Base-by-base conservation (phyloP, 352 stramenopile species). In the Phytophthora cryptogea region DNA sequence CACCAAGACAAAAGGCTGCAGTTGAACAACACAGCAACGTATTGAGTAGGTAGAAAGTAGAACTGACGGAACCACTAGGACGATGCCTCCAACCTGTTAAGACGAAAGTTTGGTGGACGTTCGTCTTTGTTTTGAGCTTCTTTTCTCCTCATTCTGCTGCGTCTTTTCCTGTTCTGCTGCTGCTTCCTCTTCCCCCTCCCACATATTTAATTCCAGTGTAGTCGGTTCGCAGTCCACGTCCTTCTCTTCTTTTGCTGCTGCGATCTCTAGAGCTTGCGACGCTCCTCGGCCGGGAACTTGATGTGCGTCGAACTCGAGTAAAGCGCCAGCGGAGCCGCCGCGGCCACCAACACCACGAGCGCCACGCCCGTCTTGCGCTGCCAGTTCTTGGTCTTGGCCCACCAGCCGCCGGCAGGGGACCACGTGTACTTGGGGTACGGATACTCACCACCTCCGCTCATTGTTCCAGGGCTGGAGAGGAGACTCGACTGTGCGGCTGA, bases 401-500 rank as follows among this genome's bases (percentile, higher is more conserved):
- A 94, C 86, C 86, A 94, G 72, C 86, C 86, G 52, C 86, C 86
- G 33, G 86, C 81, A 5, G 86, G 86, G 55, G 86, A 93, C 86
- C 86, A 94, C 70, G 80, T 91, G 78, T 88, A 82, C 80, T 92
- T 92, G 42, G 86, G 86, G 68, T 91, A 92, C 66, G 83, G 86
- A 78, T 87, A 94, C 71, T 91, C 85, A 68, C 82, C 77, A 32
- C 84, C 78, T 57, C 80, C 86, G 66, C 86, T 83, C 85, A 94
- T 94, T 61, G 35, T 49, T 16, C 30, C 30, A 42, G 35, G 32
- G 43, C 54, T 47, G 20, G 20, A 23, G 2, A 16, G 41, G 43
- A 46, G 37, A 23, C 40, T 68, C 40, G 61, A 67, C 51, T 72
- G 52, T 59, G 49, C 54, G 61, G 55, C 51, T 63, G 42, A 5